Evolutionary conservation across 1,284 basidiomycete genomes (phyloP).

Genomic region (Sporisorium graminicola): DNA sequence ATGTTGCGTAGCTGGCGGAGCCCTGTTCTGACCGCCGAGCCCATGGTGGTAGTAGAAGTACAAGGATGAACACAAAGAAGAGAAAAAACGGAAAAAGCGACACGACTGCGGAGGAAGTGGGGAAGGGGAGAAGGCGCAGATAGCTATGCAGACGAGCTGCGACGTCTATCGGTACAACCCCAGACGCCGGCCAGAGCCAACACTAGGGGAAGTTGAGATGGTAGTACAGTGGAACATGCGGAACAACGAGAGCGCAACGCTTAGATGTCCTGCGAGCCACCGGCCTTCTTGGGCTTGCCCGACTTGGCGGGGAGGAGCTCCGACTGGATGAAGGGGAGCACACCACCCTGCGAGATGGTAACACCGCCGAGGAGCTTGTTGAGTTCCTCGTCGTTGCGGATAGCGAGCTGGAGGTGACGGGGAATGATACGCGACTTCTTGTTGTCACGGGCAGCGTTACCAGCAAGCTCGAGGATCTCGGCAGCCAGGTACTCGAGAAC

Average conservation of each 20-base stretch:
- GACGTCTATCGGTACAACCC: slow-evolving; percentile 23
- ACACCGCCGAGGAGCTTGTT: slow-evolving; percentile 74
- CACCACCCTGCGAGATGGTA: slow-evolving; percentile 83
- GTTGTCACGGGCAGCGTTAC: slow-evolving; percentile 97
- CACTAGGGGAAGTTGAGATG: slow-evolving; percentile 11
- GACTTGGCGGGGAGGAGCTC: slow-evolving; percentile 80
- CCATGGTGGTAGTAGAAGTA: slow-evolving; percentile 60
- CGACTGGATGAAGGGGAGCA: slow-evolving; percentile 91
- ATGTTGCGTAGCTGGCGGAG: slow-evolving; percentile 54
- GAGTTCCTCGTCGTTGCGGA: slow-evolving; percentile 94
- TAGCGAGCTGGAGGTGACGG: slow-evolving; percentile 90
- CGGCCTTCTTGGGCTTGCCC: slow-evolving; percentile 72
- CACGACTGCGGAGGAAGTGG: slow-evolving; percentile 10
- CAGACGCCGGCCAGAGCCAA: slow-evolving; percentile 7
- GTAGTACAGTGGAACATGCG: slow-evolving; percentile 37
- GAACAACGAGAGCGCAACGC: slow-evolving; percentile 26
- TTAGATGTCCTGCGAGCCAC: slow-evolving; percentile 68
- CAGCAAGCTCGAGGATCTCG: slow-evolving; percentile 90
- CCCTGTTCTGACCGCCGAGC: slow-evolving; percentile 58
- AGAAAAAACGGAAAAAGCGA: slow-evolving; percentile 27
- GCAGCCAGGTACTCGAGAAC: slow-evolving; percentile 91
- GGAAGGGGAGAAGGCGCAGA: slow-evolving; percentile 7
- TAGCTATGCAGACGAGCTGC: slow-evolving; percentile 14
- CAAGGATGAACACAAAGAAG: slow-evolving; percentile 59
- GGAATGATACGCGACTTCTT: slow-evolving; percentile 96